Conservation (phyloP, 129 eudicot genomes). For the Pseudognaphalium luteoalbum region DNA sequence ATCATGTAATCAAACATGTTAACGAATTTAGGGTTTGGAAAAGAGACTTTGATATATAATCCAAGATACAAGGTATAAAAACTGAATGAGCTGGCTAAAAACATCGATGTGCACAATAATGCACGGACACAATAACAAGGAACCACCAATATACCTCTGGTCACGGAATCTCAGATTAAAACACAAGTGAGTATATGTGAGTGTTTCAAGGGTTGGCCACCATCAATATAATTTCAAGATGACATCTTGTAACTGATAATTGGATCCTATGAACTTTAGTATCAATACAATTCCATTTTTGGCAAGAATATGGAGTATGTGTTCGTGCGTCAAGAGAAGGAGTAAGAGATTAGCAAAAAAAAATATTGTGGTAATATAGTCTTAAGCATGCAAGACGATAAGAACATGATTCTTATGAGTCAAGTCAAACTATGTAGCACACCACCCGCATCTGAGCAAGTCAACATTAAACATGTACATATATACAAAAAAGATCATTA, state of each 20-base stretch:
- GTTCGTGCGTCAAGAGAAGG: neutral
- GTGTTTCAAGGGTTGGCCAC: neutral
- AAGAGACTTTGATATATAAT: neutral
- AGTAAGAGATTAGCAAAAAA: neutral
- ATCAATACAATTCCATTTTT: conserved; percentile 1
- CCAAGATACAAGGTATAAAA: neutral
- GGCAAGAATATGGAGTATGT: neutral
- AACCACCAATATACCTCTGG: neutral
- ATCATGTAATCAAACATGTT: neutral
- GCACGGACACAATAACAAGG: neutral
- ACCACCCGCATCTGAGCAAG: neutral
- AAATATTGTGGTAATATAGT: neutral
- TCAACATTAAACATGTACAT: neutral
- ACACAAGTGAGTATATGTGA: neutral
- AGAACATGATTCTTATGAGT: conserved; percentile 14
- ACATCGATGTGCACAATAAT: too few relatives aligned
- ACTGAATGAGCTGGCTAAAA: neutral
- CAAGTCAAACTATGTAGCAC: neutral
- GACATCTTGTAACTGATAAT: neutral
- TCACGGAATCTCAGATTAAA: neutral
- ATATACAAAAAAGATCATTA: conserved; percentile 13
- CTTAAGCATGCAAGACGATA: conserved; percentile 18
- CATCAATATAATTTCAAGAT: conserved; percentile 19
- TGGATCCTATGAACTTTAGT: conserved; percentile 7
- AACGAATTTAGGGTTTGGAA: too few relatives aligned